Conservation (phyloP, 441 rosid species). For the Eruca vesicaria region DNA sequence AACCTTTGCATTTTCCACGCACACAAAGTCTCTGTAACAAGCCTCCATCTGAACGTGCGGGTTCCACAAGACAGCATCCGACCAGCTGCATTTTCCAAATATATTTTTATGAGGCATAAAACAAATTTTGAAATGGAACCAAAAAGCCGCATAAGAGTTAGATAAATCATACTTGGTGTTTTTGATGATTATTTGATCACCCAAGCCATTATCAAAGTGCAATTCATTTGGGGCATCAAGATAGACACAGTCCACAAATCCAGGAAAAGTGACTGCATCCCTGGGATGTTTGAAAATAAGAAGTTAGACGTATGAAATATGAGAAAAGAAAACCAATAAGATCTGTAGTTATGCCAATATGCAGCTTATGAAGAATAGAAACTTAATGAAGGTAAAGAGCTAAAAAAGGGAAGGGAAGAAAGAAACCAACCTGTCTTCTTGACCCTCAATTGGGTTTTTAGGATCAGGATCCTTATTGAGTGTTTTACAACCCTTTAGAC, state of each 20-base stretch:
- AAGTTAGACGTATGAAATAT: conserved; percentile 24
- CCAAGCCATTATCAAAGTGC: conserved; percentile 84
- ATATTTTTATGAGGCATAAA: not conserved
- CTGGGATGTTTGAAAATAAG: conserved; percentile 40
- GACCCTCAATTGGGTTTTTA: conserved; percentile 69
- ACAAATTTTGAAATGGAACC: not conserved
- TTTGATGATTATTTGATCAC: conserved; percentile 59
- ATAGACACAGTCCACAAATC: conserved; percentile 88
- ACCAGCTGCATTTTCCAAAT: conserved; percentile 62
- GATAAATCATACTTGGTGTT: conserved; percentile 57
- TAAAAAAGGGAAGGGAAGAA: not conserved
- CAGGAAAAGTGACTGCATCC: conserved; percentile 78
- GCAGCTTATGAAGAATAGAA: not conserved
- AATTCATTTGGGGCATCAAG: conserved; percentile 65
- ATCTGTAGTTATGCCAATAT: not conserved
- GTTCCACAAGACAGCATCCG: conserved; percentile 92
- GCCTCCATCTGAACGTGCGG: conserved; percentile 96
- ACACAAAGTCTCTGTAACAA: conserved; percentile 84
- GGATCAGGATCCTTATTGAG: conserved; percentile 95
- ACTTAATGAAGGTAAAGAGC: not conserved
- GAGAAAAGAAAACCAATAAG: not conserved
- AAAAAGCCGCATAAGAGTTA: conserved; percentile 17
- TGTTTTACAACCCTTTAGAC: conserved; percentile 88
- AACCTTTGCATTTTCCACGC: conserved; percentile 95
- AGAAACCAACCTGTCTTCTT: conserved; percentile 76